A percentile compares a stretch with the other conserved stretches of the same genome.
These are phyloP conservation scores for Ilex paraguariensis DNA, from an alignment of 305 asterid species.

Conservation along the genomic window DNA sequence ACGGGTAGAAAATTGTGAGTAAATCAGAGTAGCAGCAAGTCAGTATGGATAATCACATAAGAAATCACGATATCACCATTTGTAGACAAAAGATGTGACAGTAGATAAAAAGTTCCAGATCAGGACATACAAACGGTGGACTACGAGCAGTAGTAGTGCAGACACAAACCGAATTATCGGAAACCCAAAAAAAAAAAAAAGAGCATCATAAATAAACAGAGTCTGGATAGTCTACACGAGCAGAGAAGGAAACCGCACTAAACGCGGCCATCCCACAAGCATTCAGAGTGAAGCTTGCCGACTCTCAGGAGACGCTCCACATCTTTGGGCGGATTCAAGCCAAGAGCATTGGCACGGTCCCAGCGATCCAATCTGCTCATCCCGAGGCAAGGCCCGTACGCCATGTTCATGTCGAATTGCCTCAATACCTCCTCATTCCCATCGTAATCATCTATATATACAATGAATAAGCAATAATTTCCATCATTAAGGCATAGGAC, in stretches of 20 bases:
- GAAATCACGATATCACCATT: no score
- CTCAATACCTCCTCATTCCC: slow-evolving; percentile 55
- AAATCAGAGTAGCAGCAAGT: no score
- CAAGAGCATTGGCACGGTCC: slow-evolving; percentile 68
- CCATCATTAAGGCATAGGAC: not conserved
- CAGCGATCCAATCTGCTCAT: slow-evolving; percentile 71
- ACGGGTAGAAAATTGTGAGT: no score
- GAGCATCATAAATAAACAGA: no score
- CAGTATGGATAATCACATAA: no score
- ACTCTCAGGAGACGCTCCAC: slow-evolving; percentile 39
- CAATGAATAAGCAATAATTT: slow-evolving; percentile 3
- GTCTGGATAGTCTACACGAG: not conserved
- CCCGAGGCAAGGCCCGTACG: slow-evolving; percentile 87
- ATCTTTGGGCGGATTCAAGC: slow-evolving; percentile 63
- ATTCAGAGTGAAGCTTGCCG: slow-evolving; percentile 36
- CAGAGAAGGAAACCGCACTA: slow-evolving; percentile 14
- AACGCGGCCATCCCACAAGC: slow-evolving; percentile 83
- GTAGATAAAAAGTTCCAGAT: no score
- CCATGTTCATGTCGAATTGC: slow-evolving; percentile 85
- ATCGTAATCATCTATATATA: slow-evolving; percentile 46
- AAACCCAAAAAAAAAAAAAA: no score
- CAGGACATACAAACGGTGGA: no score
- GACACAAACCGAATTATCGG: no score
- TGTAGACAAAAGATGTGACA: no score
- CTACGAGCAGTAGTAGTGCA: no score